These are phyloP conservation scores for Punctularia strigosozonata DNA, from an alignment of 768 basidiomycete genomes.

Conservation along the genomic window DNA sequence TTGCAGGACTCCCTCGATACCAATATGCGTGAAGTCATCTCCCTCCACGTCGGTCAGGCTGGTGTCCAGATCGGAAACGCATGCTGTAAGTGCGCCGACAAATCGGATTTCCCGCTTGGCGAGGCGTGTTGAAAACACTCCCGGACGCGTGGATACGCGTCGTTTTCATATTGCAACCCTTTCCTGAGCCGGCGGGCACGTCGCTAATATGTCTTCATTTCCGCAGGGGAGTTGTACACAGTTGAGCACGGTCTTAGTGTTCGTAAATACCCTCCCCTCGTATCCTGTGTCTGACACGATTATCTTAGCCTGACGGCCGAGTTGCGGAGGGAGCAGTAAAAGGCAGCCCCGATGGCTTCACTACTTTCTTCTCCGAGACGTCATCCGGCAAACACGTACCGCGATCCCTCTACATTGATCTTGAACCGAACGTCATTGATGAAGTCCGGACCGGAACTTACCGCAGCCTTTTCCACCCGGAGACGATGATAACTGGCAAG, in stretches of 20 bases:
- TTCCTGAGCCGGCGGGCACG: neutral
- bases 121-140: constrained; percentile 92
- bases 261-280: constrained; percentile 22
- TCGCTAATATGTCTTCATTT: constrained; percentile 17
- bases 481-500: constrained; percentile 96
- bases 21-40: constrained; percentile 93
- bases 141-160: constrained; percentile 6
- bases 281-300: constrained; percentile 3
- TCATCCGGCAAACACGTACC: constrained; percentile 94
- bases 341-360: constrained; percentile 82
- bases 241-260: constrained; percentile 97
- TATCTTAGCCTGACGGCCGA: constrained; percentile 82
- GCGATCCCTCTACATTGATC: constrained; percentile 92
- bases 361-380: constrained; percentile 99
- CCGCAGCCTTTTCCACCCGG: constrained; percentile 97
- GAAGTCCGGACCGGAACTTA: constrained; percentile 94
- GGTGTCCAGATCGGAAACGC: constrained; percentile 98
- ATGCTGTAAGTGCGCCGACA: constrained; percentile 65
- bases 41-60: constrained; percentile 97
- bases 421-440: constrained; percentile 96
- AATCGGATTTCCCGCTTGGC: constrained; percentile 60
- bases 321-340: constrained; percentile 69
- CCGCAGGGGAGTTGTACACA: constrained; percentile 92
- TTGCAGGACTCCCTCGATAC: constrained; percentile 6
- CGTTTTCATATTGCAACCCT: neutral